These are phyloP conservation scores for Apophysomyces elegans DNA, from an alignment of 371 early-diverging fungal genomes.

Conservation along the genomic window DNA sequence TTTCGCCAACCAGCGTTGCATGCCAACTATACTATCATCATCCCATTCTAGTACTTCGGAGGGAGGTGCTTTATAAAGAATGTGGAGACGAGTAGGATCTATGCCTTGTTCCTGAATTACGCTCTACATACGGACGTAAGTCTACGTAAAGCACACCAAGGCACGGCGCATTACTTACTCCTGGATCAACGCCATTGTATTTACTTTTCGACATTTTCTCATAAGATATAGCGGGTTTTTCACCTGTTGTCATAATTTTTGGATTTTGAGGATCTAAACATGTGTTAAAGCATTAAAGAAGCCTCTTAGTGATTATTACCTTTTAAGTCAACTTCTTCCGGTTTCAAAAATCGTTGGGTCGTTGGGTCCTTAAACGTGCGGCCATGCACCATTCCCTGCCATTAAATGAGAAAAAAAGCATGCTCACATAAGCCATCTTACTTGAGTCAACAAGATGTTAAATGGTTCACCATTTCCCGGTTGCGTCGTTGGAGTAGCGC, in stretches of 20 bases:
- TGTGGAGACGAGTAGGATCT: constrained; percentile 86
- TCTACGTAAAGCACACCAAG: not conserved
- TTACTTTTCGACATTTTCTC: constrained; percentile 98
- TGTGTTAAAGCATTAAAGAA: not conserved
- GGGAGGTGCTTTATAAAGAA: constrained; percentile 91
- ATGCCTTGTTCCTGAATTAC: constrained; percentile 76
- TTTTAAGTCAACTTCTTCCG: constrained; percentile 72
- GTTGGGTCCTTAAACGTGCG: constrained; percentile 79
- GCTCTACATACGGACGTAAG: constrained; percentile 30
- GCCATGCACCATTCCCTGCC: constrained; percentile 91
- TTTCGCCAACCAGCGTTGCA: constrained; percentile 83
- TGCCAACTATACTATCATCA: constrained; percentile 87
- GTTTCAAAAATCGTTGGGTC: constrained; percentile 81
- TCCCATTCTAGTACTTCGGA: constrained; percentile 93
- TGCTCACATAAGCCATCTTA: constrained; percentile 17
- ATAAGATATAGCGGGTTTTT: constrained; percentile 64
- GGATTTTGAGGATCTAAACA: constrained; percentile 55
- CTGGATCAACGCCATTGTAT: constrained; percentile 92
- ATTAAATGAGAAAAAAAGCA: not conserved
- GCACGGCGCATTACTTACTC: constrained; percentile 37
- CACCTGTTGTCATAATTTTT: constrained; percentile 66
- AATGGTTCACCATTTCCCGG: constrained; percentile 85
- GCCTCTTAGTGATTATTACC: constrained; percentile 33
- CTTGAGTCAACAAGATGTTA: constrained; percentile 80
- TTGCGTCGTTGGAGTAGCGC: constrained; percentile 35